Percentiles rank a stretch among this genome's conserved stretches.
Evolutionary conservation across 139 green algal species (phyloP).

Genomic region (Chlorella vulgaris): DNA sequence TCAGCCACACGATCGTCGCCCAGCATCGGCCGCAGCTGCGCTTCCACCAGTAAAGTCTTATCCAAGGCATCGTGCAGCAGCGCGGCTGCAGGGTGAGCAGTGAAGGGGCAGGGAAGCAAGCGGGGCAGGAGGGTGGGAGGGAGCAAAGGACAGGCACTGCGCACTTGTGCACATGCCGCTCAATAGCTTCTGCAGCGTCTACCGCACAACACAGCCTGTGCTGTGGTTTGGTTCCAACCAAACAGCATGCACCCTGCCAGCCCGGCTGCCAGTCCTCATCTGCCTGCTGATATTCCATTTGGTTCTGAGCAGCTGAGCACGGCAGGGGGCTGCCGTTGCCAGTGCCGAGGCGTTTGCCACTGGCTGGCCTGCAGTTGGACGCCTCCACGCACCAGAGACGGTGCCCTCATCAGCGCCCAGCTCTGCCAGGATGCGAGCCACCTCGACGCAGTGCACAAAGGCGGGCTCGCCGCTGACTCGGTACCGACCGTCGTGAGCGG

Average conservation of each 20-base stretch:
- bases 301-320: too few relatives aligned
- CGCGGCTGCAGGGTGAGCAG: constrained; percentile 33
- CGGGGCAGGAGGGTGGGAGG: background rate
- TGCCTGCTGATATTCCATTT: too few relatives aligned
- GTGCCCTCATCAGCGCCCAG: constrained; percentile 67
- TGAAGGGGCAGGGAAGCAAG: background rate
- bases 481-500: constrained; percentile 53
- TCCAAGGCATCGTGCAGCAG: constrained; percentile 75
- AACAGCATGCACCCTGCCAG: too few relatives aligned
- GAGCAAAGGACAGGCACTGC: background rate
- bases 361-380: background rate
- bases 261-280: too few relatives aligned
- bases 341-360: too few relatives aligned
- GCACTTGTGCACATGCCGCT: too few relatives aligned
- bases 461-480: constrained; percentile 55
- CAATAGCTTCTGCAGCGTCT: too few relatives aligned
- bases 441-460: constrained; percentile 66
- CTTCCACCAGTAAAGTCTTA: constrained; percentile 46
- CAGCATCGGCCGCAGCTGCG: constrained; percentile 64
- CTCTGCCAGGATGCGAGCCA: constrained; percentile 63
- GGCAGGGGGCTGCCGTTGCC: too few relatives aligned
- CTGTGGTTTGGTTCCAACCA: too few relatives aligned
- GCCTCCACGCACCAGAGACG: constrained; percentile 48
- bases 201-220: too few relatives aligned
- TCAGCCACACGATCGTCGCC: constrained; percentile 44